phyloP scores from a whole-genome alignment of 2,329 filamentous ascomycete species.

The Berkeleyomyces basicola region DNA sequence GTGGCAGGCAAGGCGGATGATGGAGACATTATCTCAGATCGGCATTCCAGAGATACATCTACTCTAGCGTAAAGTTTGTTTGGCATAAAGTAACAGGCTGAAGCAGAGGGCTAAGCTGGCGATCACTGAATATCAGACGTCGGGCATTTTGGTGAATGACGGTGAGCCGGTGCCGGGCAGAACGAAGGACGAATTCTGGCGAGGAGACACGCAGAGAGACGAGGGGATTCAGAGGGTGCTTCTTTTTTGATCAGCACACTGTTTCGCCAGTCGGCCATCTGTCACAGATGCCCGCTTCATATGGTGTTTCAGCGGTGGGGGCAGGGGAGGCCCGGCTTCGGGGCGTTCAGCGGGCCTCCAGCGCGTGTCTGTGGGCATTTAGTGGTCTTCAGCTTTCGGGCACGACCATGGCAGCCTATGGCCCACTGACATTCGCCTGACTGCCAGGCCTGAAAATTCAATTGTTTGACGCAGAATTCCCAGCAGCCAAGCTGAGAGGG shows the following conservation, averaged over 20 bases:
- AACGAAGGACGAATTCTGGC: background rate
- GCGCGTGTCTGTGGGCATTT: background rate
- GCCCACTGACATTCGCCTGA: too few species aligned
- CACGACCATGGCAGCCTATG: too few species aligned
- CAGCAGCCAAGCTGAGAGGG: background rate
- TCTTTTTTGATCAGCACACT: slow-evolving; percentile 2
- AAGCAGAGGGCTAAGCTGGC: background rate
- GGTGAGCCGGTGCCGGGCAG: background rate
- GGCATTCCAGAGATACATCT: background rate
- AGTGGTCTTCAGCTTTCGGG: too few species aligned
- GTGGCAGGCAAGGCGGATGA: background rate
- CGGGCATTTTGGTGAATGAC: background rate
- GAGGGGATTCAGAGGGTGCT: background rate
- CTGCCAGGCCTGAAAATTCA: too few species aligned
- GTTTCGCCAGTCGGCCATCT: slow-evolving; percentile 3
- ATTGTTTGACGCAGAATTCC: too few species aligned
- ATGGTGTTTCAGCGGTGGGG: slow-evolving; percentile 8
- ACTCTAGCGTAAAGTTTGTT: background rate
- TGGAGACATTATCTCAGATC: background rate
- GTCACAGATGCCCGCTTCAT: slow-evolving; percentile 12
- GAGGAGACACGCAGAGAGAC: background rate
- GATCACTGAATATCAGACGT: background rate
- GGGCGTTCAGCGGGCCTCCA: background rate
- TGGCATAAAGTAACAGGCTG: background rate
- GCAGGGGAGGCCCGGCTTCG: background rate